Conservation (phyloP, 176 grass and related monocot species). For the Zea luxurians region DNA sequence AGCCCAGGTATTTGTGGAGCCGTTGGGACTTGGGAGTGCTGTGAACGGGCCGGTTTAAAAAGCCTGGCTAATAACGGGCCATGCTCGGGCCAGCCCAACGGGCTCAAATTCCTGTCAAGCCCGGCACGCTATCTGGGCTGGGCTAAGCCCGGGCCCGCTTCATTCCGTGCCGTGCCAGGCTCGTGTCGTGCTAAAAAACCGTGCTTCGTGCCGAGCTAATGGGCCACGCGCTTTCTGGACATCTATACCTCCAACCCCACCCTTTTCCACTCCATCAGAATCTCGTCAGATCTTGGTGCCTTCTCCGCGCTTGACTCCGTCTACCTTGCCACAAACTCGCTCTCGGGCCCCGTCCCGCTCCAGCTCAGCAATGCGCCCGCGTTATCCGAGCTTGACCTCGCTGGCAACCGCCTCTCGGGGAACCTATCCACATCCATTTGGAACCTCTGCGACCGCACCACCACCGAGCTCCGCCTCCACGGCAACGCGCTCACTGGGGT, state of each 20-base stretch:
- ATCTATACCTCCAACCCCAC: conserved; percentile 14
- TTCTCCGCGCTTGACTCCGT: conserved; percentile 62
- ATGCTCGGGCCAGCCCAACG: too few relatives aligned
- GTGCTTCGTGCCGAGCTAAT: too few relatives aligned
- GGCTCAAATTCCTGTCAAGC: too few relatives aligned
- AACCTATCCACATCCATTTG: conserved; percentile 58
- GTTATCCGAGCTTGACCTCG: conserved; percentile 58
- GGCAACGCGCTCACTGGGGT: conserved; percentile 53
- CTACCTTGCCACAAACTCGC: conserved; percentile 58
- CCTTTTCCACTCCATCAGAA: conserved; percentile 56
- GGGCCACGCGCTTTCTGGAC: too few relatives aligned
- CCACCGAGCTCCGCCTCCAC: conserved; percentile 58
- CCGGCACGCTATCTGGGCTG: too few relatives aligned
- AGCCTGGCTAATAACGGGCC: too few relatives aligned
- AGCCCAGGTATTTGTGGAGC: too few relatives aligned
- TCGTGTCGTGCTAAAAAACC: too few relatives aligned
- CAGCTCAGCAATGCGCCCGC: conserved; percentile 81
- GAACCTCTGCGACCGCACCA: conserved; percentile 70
- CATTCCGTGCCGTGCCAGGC: too few relatives aligned
- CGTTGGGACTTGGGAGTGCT: too few relatives aligned
- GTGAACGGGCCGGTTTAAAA: too few relatives aligned
- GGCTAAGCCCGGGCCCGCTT: too few relatives aligned
- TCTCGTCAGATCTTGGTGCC: conserved; percentile 53
- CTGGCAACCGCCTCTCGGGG: conserved; percentile 51
- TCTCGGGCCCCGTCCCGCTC: conserved; percentile 56